These are phyloP conservation scores for Triangularia setosa DNA, from an alignment of 2,329 filamentous ascomycete genomes.

Conservation along the genomic window DNA sequence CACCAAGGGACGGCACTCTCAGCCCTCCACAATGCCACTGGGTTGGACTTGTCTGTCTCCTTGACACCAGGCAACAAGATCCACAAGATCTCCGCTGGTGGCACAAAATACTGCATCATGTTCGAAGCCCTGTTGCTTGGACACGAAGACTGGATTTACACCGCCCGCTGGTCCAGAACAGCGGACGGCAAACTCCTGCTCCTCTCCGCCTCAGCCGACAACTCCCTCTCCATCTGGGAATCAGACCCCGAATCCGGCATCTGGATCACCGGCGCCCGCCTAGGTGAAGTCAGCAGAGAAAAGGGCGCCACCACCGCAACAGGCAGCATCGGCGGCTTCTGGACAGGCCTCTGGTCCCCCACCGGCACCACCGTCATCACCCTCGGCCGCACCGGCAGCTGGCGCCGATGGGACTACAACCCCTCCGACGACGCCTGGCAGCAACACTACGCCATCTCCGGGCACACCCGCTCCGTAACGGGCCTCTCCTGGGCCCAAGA, in stretches of 20 bases:
- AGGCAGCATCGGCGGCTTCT: conserved; percentile 92
- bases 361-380: conserved; percentile 71
- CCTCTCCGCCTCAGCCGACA: conserved; percentile 89
- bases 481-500: conserved; percentile 79
- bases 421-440: conserved; percentile 63
- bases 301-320: conserved; percentile 97
- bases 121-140: conserved; percentile 93
- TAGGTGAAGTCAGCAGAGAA: conserved; percentile 90
- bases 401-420: conserved; percentile 77
- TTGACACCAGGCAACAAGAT: conserved; percentile 76
- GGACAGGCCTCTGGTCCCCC: conserved; percentile 90
- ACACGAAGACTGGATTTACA: conserved; percentile 98
- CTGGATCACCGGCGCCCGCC: conserved; percentile 79
- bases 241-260: conserved; percentile 78
- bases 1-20: conserved; percentile 66
- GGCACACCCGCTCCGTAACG: conserved; percentile 78
- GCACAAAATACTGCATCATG: conserved; percentile 70
- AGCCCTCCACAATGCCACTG: conserved; percentile 48
- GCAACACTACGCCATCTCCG: conserved; percentile 72
- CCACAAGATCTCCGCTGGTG: conserved; percentile 64
- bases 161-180: conserved; percentile 65
- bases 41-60: conserved; percentile 52
- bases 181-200: conserved; percentile 57
- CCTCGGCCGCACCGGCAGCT: conserved; percentile 86
- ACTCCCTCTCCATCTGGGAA: conserved; percentile 91